phyloP scores from a whole-genome alignment of 2,329 filamentous ascomycete genomes.

The Talaromyces atroroseus region DNA sequence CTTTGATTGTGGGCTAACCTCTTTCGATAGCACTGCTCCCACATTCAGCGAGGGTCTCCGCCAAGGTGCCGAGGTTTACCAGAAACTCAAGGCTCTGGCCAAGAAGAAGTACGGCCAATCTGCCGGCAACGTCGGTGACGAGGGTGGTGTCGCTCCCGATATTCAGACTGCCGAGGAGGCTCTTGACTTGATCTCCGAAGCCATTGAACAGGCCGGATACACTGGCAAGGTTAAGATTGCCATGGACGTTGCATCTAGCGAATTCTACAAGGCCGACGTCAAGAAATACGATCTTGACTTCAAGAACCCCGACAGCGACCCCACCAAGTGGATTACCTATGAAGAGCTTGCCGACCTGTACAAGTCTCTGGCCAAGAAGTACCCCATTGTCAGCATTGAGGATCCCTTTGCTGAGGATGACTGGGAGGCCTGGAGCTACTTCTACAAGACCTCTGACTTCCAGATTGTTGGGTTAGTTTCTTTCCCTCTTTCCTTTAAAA shows the following conservation, averaged over 20 bases:
- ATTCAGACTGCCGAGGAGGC: slow-evolving; percentile 97
- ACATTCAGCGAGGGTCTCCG: slow-evolving; percentile 94
- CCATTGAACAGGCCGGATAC: slow-evolving; percentile 94
- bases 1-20: background rate
- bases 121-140: slow-evolving; percentile 96
- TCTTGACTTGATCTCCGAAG: slow-evolving; percentile 87
- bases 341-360: slow-evolving; percentile 93
- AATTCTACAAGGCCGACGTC: slow-evolving; percentile 96
- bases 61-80: slow-evolving; percentile 96
- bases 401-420: slow-evolving; percentile 99
- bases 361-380: slow-evolving; percentile 81
- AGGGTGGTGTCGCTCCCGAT: slow-evolving; percentile 98
- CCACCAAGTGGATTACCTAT: slow-evolving; percentile 96
- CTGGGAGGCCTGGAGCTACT: slow-evolving; percentile 99
- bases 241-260: slow-evolving; percentile 98
- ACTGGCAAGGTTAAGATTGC: slow-evolving; percentile 95
- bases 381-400: slow-evolving; percentile 98
- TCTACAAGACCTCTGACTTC: slow-evolving; percentile 98
- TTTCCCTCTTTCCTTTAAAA: background rate
- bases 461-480: slow-evolving; percentile 73
- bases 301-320: slow-evolving; percentile 98
- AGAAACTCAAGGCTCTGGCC: slow-evolving; percentile 90
- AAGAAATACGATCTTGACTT: slow-evolving; percentile 99
- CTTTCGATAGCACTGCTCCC: slow-evolving; percentile 60
- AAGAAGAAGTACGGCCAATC: slow-evolving; percentile 99